Percentiles rank a stretch among this genome's conserved stretches.
Conservation (phyloP, 768 basidiomycete species). For the Coprinopsis cinerea region DNA sequence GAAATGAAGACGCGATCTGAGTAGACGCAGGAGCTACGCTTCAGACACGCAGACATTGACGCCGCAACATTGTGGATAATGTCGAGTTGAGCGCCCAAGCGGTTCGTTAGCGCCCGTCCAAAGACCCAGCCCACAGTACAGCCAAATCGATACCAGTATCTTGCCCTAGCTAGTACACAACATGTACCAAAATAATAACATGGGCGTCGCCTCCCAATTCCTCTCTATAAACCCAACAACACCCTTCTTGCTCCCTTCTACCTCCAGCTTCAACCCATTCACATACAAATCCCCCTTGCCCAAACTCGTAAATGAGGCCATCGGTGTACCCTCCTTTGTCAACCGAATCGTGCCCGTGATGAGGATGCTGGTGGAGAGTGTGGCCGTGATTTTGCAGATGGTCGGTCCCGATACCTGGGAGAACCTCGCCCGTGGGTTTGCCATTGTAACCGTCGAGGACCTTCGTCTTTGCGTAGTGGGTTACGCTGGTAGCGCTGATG, state of each 20-base stretch:
- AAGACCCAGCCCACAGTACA: too few relatives aligned
- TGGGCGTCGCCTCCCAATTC: conserved; percentile 12
- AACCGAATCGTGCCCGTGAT: conserved; percentile 13
- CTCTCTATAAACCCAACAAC: neutral
- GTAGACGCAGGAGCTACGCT: too few relatives aligned
- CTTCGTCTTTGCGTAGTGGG: conserved; percentile 2
- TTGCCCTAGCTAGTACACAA: too few relatives aligned
- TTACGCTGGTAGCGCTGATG: conserved; percentile 7
- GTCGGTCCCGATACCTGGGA: neutral
- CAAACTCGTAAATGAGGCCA: conserved; percentile 1
- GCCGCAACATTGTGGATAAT: too few relatives aligned
- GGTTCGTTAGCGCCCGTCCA: too few relatives aligned
- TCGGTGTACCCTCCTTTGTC: too few relatives aligned
- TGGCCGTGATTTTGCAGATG: conserved; percentile 9
- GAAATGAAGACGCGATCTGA: too few relatives aligned
- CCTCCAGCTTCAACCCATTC: conserved; percentile 16
- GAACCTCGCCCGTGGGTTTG: conserved; percentile 6
- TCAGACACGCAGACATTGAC: too few relatives aligned
- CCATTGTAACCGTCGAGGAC: conserved; percentile 5
- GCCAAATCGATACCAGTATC: too few relatives aligned
- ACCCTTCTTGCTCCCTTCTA: conserved; percentile 1
- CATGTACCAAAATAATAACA: too few relatives aligned
- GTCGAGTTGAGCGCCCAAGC: too few relatives aligned
- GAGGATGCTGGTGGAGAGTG: conserved; percentile 5
- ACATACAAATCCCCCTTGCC: conserved; percentile 14